These are phyloP conservation scores for Sherardia arvensis DNA, from an alignment of 257 asterid species.

Conservation along the genomic window DNA sequence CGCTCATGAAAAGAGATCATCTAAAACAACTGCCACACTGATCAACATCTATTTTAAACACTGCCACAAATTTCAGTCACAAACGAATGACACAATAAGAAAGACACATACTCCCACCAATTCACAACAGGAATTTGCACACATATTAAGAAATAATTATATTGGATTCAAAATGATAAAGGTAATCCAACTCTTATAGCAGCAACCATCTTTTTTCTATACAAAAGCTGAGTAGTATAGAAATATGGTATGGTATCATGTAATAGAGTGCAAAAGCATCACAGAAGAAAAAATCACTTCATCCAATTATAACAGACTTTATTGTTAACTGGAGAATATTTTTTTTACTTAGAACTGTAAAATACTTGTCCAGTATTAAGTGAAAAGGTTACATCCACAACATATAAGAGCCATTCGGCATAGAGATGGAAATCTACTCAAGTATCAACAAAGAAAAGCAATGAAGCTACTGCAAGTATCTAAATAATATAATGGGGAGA, in stretches of 20 bases:
- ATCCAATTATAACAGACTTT: neutral
- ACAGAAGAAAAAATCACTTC: neutral
- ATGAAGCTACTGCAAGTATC: neutral
- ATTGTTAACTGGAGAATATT: neutral
- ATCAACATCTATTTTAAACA: neutral
- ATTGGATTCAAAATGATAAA: neutral
- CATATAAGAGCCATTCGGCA: neutral
- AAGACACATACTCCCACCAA: neutral
- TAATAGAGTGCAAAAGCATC: neutral
- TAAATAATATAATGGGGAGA: neutral
- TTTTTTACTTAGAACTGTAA: neutral
- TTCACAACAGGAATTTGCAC: neutral
- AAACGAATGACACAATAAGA: neutral
- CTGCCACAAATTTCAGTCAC: neutral
- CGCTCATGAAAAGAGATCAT: neutral
- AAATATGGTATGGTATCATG: neutral
- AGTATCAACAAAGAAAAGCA: neutral
- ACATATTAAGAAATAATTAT: no score
- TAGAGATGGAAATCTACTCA: neutral
- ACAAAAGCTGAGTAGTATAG: neutral
- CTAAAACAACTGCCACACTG: neutral
- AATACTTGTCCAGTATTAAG: neutral
- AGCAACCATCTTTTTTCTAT: no score
- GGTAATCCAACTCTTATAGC: no score
- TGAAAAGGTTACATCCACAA: neutral